Base-by-base conservation (phyloP, 2,329 filamentous ascomycete genomes). In the Colletotrichum sp. region DNA sequence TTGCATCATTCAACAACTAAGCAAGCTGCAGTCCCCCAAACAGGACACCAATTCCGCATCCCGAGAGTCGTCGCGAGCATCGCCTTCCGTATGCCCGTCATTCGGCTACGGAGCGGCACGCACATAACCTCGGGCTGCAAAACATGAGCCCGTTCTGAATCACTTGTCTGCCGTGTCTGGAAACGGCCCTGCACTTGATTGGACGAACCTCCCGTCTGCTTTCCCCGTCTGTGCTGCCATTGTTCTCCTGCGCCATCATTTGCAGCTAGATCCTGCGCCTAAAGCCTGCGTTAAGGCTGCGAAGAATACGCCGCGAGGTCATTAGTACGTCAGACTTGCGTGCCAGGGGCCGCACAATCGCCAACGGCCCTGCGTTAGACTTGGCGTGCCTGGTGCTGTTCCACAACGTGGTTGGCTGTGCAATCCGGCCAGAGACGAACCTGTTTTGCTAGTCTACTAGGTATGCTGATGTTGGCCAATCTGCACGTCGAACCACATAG, bases 1-100 rank as follows among this genome's bases (percentile, higher is more conserved):
- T 59, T 30, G 21, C 62, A 36, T 15, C 32, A 30, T 75, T 75
- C 72, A 75, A 75, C 72, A 75, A 75, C 36, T 44, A 10, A 10
- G 6, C 18, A 15, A 15, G 12, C 24, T 21, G 12, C 18, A 30
- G 28, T n/a, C 28, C 16, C 59, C 59, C 1, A 36, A 63, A 34
- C 30, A 62, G 59, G 30, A 12, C 30, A 15, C n/a, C 18, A 30
- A 16, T 34, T 63, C 59, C 59, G 18, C 59, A 36, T 36, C 59
- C 59, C 59, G 30, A 34, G 28, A 34, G 59, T 18, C 16, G 28
- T 34, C 59, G 59, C 59, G 59, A 62, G 15, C 18, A 62, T 15
- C 30, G 4, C 4, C 30, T 24, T 62, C 59, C 59, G 59, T 32
- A 21, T 62, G 26, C n/a, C 59, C 59, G n/a, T n/a, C 32, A 0